These are phyloP conservation scores for Geotrichum aggregatum DNA, from an alignment of 1,139 yeast genomes.

Conservation along the genomic window DNA sequence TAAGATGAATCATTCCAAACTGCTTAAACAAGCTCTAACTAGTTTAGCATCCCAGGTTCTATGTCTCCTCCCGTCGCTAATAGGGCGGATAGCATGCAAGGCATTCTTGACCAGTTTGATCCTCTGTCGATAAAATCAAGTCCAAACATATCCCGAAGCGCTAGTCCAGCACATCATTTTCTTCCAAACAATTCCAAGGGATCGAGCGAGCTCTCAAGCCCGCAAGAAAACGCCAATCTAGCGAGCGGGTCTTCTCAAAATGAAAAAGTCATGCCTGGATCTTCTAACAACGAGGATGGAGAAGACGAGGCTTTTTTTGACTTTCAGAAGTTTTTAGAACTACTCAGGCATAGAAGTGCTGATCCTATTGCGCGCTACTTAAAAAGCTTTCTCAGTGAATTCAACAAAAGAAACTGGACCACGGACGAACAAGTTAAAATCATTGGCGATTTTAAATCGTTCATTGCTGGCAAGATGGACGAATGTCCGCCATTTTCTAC, in stretches of 20 bases:
- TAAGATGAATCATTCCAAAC: background rate
- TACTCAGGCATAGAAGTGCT: slow-evolving; percentile 68
- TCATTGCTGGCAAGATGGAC: slow-evolving; percentile 63
- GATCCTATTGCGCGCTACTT: slow-evolving; percentile 87
- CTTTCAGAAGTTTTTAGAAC: slow-evolving; percentile 72
- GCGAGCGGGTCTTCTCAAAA: background rate
- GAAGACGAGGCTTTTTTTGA: slow-evolving; percentile 53
- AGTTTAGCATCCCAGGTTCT: slow-evolving; percentile 20
- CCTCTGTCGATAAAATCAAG: slow-evolving; percentile 26
- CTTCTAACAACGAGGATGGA: slow-evolving; percentile 4
- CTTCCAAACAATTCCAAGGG: background rate
- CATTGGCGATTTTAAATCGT: slow-evolving; percentile 57
- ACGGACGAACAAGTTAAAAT: slow-evolving; percentile 74
- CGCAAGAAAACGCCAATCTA: background rate
- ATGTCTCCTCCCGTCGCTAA: slow-evolving; percentile 7
- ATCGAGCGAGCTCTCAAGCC: background rate
- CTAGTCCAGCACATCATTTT: background rate
- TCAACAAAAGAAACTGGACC: slow-evolving; percentile 67
- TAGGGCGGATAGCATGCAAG: slow-evolving; percentile 25
- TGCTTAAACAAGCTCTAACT: no score
- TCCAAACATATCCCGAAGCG: background rate
- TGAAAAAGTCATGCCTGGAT: slow-evolving; percentile 8
- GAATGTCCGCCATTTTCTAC: slow-evolving; percentile 70
- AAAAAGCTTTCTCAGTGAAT: slow-evolving; percentile 69
- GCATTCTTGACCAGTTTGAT: slow-evolving; percentile 36